phyloP scores from a whole-genome alignment of 805 yeast genomes.

The Myxozyma udenii region DNA sequence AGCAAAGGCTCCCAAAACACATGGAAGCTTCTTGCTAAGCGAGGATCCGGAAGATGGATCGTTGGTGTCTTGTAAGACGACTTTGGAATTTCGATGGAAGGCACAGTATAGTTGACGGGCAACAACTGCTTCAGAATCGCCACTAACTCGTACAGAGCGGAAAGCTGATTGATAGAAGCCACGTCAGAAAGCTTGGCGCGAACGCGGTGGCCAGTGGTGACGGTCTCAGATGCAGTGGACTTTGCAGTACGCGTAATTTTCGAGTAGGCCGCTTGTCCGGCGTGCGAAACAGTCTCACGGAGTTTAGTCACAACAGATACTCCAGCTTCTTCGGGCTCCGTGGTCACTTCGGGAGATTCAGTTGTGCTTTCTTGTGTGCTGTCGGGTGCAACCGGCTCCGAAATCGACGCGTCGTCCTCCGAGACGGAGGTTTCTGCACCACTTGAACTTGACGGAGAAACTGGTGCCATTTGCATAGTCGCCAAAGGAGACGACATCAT shows the following conservation, averaged over 20 bases:
- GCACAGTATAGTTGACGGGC: slow-evolving; percentile 5
- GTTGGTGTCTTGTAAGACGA: neutral
- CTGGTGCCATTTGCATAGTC: neutral
- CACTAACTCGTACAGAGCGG: slow-evolving; percentile 7
- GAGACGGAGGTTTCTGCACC: neutral
- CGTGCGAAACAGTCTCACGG: too few relatives aligned
- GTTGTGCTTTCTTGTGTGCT: too few relatives aligned
- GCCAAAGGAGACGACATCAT: slow-evolving; percentile 2
- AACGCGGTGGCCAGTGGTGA: neutral
- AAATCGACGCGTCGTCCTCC: too few relatives aligned
- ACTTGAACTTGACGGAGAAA: neutral
- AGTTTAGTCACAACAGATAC: neutral
- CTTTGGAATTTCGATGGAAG: slow-evolving; percentile 1
- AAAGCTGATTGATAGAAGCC: slow-evolving; percentile 4
- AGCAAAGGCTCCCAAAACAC: slow-evolving; percentile 34
- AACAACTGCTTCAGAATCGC: slow-evolving; percentile 6
- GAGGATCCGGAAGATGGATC: slow-evolving; percentile 22
- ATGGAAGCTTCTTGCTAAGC: slow-evolving; percentile 9
- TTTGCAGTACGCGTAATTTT: too few relatives aligned
- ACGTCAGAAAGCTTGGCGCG: slow-evolving; percentile 22
- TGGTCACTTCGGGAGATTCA: too few relatives aligned
- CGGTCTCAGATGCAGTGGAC: neutral
- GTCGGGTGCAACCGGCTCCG: too few relatives aligned
- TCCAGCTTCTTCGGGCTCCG: neutral
- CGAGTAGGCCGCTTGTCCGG: too few relatives aligned